phyloP scores from a whole-genome alignment of 2,329 filamentous ascomycete genomes.

The Fusarium hostae region DNA sequence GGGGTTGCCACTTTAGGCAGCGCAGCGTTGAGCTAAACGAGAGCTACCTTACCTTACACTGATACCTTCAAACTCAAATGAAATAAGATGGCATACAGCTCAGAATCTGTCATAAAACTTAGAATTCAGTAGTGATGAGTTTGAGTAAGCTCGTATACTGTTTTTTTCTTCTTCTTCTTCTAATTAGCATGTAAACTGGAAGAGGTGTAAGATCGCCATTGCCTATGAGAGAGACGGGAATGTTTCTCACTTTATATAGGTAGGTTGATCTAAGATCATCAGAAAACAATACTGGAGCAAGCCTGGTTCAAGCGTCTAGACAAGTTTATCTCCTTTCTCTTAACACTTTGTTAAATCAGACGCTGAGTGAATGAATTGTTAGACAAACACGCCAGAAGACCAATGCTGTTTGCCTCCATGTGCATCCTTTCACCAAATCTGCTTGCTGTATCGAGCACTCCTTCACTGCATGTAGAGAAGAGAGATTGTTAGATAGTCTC shows the following conservation, averaged over 20 bases:
- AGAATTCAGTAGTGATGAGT: background rate
- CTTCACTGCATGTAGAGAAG: background rate
- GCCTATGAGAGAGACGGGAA: background rate
- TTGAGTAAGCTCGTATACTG: background rate
- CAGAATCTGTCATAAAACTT: background rate
- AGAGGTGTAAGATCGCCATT: background rate
- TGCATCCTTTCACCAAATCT: background rate
- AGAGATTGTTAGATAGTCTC: background rate
- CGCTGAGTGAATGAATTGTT: background rate
- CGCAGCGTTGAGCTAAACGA: conserved; percentile 2
- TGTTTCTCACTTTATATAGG: background rate
- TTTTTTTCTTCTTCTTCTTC: background rate
- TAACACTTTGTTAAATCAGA: background rate
- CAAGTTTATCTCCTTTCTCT: background rate
- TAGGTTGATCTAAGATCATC: background rate
- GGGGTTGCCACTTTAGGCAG: conserved; percentile 19
- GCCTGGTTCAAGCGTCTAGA: background rate
- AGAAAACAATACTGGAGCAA: background rate
- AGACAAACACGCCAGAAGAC: background rate
- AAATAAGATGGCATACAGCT: background rate
- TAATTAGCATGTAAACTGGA: background rate
- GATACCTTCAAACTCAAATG: background rate
- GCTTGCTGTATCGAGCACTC: background rate
- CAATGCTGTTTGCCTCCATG: background rate
- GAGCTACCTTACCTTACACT: background rate